Evolutionary conservation across 1,139 yeast genomes (phyloP), one percentile per base, ranked within the genome.

Genomic region (Lizanozyma gosingica): DNA sequence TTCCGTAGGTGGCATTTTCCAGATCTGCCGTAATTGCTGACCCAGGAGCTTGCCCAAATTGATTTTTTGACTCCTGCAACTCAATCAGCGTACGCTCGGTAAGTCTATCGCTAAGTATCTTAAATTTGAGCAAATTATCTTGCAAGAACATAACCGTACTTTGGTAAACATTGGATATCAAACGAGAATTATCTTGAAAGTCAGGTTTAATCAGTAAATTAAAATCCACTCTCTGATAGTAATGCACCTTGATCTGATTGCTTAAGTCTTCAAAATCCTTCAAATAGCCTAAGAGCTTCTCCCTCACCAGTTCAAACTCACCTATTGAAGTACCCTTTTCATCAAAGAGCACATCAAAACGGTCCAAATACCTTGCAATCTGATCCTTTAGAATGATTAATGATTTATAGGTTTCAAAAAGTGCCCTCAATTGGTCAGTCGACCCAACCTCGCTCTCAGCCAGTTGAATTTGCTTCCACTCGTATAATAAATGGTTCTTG

Each of bases 401-500:
- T 14, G 61, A 59, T 35, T 60, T 61, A 46, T 65, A 68, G 18
- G 49, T 51, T 2, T 47, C 51, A 41, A 71, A 53, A 3, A 72
- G 51, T 14, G 49, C 43, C 36, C 33, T 47, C 39, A 40, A 45
- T 22, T 38, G 36, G 18, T 36, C 41, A 15, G 45, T 48, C 2
- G 59, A 34, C 37, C 76, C 80, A 18, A 57, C 58, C n/a, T 52
- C 45, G 48, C 73, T 67, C 45, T 80, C 11, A 11, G 29, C 29
- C 11, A 6, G 29, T 22, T 22, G 29, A 6, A 11, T 6, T 22
- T 22, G 29, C 11, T 22, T 76, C 51, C 78, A 71, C 37, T 73
- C 77, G 37, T 72, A 67, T 43, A 85, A 76, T 17, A 88, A 59
- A 2, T 67, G 63, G 47, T 78, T 68, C 43, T 84, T 81, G 62